Evolutionary conservation across 2,329 filamentous ascomycete genomes (phyloP), one percentile per base, ranked within the genome.

Genomic region (Penicillium sp.): DNA sequence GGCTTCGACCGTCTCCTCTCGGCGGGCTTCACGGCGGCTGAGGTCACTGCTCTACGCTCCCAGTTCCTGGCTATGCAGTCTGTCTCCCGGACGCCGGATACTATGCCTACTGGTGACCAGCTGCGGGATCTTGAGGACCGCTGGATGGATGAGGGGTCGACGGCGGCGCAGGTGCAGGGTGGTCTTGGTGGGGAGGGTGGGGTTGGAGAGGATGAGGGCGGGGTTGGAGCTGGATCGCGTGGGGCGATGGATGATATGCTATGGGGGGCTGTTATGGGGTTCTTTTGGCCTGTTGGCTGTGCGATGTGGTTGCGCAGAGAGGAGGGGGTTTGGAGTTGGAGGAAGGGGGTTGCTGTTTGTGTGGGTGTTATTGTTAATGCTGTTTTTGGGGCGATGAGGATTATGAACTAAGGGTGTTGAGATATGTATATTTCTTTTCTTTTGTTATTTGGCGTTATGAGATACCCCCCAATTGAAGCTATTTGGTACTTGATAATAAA

Each of bases 211-310:
- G 68, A 78, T 57, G 70, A 68, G 50, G 72, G 81, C 45, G 80
- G 81, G 16, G 66, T 75, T 55, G 72, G 73, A n/a, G 56, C 69
- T 33, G 69, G 68, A 2, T 74, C 69, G 50, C 61, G 65, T 46
- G 86, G 84, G 0, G 82, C 89, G 11, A 78, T 96, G 44, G 93
- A 97, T 69, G 88, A 95, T 68, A 85, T 97, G 78, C 81, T 97
- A 57, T 90, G 88, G 76, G 94, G 92, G 5, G 91, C 94, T 73
- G 79, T 95, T 58, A 90, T 94, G 68, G 94, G 94, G 0, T 99
- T 97, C 79, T 89, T 99, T 72, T 97, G 93, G 85, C 94, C 94
- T 4, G 75, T 97, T 10, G 93, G 91, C 0, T 92, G 90, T 67
- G 79, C 93, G 55, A 86, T 88, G 51, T 97, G 92, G 91, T 78